Percentiles rank a stretch among this genome's conserved stretches.
These are phyloP conservation scores for Alternaria angustiovoidea DNA, from an alignment of 2,329 filamentous ascomycete species.

Conservation along the genomic window DNA sequence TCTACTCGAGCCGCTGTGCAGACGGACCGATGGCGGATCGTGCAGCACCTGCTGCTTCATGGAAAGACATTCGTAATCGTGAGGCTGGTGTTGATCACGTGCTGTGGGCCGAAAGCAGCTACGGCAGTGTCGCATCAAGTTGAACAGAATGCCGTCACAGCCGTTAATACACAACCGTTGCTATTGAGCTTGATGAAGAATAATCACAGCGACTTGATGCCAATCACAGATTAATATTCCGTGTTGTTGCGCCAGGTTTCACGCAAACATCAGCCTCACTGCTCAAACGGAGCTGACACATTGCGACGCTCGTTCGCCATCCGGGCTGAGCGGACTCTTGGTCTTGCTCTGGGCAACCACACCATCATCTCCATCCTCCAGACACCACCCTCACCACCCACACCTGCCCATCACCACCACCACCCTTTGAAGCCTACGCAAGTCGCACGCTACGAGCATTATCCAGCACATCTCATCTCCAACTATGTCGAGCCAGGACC, in stretches of 20 bases:
- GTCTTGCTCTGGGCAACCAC: conserved; percentile 20
- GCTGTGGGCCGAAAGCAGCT: conserved; percentile 7
- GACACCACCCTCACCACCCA: conserved; percentile 32
- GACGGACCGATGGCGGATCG: not conserved
- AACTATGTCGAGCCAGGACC: conserved; percentile 62
- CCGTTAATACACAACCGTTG: conserved; percentile 6
- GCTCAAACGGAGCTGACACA: conserved; percentile 44
- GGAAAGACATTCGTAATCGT: not conserved
- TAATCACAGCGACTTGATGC: not conserved
- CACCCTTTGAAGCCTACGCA: conserved; percentile 21
- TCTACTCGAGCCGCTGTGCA: not conserved
- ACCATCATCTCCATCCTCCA: conserved; percentile 34
- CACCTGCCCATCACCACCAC: conserved; percentile 26
- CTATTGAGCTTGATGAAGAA: conserved; percentile 11
- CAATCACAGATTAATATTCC: conserved; percentile 7
- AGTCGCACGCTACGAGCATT: conserved; percentile 25
- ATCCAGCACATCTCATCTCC: conserved; percentile 11
- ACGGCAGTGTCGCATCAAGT: conserved; percentile 16
- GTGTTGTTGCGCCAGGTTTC: conserved; percentile 32
- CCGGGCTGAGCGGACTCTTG: conserved; percentile 26
- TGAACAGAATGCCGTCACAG: conserved; percentile 14
- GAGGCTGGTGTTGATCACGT: conserved; percentile 23
- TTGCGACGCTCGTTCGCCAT: conserved; percentile 30
- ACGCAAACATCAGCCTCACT: conserved; percentile 41
- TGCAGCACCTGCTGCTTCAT: not conserved